These are phyloP conservation scores for Fragosphaeria purpurea DNA, from an alignment of 2,329 filamentous ascomycete genomes.

Conservation along the genomic window DNA sequence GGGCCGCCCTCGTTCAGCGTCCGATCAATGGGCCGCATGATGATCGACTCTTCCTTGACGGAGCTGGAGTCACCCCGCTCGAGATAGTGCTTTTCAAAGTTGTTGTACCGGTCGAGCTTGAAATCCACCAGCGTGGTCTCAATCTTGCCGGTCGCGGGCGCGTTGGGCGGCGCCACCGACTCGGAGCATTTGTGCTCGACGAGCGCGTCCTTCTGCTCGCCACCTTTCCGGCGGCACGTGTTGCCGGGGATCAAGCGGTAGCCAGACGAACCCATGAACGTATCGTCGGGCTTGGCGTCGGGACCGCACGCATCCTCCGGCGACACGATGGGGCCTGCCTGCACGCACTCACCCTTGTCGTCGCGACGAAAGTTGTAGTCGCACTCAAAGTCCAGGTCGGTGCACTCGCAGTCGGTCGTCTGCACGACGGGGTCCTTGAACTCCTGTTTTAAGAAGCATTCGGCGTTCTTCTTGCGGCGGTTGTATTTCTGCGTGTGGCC, in stretches of 20 bases:
- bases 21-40: constrained; percentile 38
- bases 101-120: constrained; percentile 48
- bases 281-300: constrained; percentile 51
- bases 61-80: constrained; percentile 59
- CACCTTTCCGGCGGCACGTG: constrained; percentile 52
- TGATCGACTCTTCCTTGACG: constrained; percentile 59
- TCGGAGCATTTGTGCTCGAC: constrained; percentile 71
- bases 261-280: constrained; percentile 76
- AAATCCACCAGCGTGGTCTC: constrained; percentile 39
- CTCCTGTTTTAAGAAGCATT: constrained; percentile 80
- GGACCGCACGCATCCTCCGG: constrained; percentile 64
- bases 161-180: constrained; percentile 33
- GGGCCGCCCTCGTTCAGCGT: constrained; percentile 44
- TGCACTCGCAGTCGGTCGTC: constrained; percentile 70
- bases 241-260: constrained; percentile 87
- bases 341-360: constrained; percentile 58
- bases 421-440: constrained; percentile 69
- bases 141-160: constrained; percentile 58
- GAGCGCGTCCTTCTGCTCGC: constrained; percentile 57
- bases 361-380: constrained; percentile 77
- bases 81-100: constrained; percentile 59
- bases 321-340: constrained; percentile 48
- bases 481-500: constrained; percentile 83
- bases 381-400: constrained; percentile 82
- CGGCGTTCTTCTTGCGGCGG: constrained; percentile 74